Conservation (phyloP, 306 rosid species). For the Benincasa hispida region DNA sequence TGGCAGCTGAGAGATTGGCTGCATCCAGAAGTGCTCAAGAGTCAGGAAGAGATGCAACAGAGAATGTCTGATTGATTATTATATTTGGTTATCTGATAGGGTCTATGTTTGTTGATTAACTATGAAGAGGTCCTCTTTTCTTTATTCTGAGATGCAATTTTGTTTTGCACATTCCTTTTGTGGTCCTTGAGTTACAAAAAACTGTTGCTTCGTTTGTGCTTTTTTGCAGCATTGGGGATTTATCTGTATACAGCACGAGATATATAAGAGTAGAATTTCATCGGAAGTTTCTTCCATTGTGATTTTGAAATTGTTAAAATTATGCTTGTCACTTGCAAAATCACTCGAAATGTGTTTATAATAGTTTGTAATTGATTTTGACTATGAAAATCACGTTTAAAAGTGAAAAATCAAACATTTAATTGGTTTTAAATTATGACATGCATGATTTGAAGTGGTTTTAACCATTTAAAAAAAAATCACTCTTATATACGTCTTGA, state of each 20-base stretch:
- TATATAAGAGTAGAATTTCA: constrained; percentile 7
- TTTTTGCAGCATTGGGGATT: constrained; percentile 2
- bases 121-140: background rate
- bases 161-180: constrained; percentile 20
- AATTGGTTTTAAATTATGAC: no score
- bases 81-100: constrained; percentile 6
- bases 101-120: constrained; percentile 5
- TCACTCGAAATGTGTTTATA: no score
- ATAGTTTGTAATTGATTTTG: no score
- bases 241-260: background rate
- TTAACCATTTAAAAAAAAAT: background rate
- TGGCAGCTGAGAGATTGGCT: constrained; percentile 72
- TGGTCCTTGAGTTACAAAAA: constrained; percentile 6
- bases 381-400: no score
- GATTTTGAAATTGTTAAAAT: background rate
- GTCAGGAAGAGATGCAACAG: constrained; percentile 32
- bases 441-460: no score
- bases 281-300: background rate
- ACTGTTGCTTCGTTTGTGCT: background rate
- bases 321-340: no score
- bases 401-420: no score
- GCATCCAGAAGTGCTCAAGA: constrained; percentile 36
- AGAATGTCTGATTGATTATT: constrained; percentile 36
- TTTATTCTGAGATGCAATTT: constrained; percentile 2
- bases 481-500: no score